A percentile compares a stretch with the other conserved stretches of the same genome.
Conservation (phyloP, 176 grass and related monocot species). For the Avena insularis region DNA sequence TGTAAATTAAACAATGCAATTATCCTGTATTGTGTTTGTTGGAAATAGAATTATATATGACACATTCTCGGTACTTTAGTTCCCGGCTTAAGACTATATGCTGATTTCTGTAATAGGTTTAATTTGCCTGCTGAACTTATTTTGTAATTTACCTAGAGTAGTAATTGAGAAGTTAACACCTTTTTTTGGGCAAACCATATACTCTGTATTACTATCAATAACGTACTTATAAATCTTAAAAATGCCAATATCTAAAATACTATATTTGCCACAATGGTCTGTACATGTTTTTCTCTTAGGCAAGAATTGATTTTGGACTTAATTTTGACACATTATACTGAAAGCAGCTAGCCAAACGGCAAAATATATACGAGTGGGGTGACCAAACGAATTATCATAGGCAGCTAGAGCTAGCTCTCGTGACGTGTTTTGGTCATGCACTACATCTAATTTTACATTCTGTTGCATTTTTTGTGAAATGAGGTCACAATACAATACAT, state of each 20-base stretch:
- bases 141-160: background rate
- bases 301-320: background rate
- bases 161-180: background rate
- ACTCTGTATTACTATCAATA: background rate
- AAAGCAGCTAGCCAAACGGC: background rate
- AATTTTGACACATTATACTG: background rate
- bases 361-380: too few relatives aligned
- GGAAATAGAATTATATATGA: constrained; percentile 7
- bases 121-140: background rate
- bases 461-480: background rate
- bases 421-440: background rate
- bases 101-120: background rate
- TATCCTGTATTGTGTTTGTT: background rate
- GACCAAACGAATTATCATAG: too few relatives aligned
- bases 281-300: background rate
- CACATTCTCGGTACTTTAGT: background rate
- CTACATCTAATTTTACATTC: background rate
- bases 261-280: background rate
- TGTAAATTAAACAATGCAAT: constrained; percentile 32
- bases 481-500: constrained; percentile 8
- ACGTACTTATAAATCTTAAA: background rate
- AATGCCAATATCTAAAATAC: background rate
- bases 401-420: too few relatives aligned
- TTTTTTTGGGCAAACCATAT: background rate
- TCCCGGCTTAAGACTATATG: background rate